Percentiles rank a stretch among this genome's conserved stretches.
Conservation (phyloP, 441 rosid species). For the Pelargonium australe region DNA sequence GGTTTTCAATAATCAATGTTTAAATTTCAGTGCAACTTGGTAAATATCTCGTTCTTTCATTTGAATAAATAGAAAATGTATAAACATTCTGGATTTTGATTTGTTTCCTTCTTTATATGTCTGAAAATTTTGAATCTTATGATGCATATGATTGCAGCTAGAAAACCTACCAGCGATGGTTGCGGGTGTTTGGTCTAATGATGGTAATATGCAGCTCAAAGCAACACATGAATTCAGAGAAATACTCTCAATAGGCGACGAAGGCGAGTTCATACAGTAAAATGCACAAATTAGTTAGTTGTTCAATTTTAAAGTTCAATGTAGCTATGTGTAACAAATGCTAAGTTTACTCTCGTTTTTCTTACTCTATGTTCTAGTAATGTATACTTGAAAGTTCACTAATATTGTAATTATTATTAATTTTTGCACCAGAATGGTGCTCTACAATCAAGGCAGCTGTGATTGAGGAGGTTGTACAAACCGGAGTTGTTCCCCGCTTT, state of each 20-base stretch:
- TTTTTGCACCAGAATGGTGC: background rate
- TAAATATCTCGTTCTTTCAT: too few species aligned
- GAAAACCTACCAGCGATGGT: background rate
- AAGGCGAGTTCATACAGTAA: background rate
- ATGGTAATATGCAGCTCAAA: conserved; percentile 1
- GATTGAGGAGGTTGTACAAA: background rate
- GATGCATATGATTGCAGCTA: background rate
- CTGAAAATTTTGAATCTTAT: background rate
- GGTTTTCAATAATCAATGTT: too few species aligned
- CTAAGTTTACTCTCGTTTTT: too few species aligned
- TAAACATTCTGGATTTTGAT: background rate
- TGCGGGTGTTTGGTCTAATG: conserved; percentile 2
- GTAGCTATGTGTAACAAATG: too few species aligned
- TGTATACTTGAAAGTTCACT: background rate
- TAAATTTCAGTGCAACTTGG: too few species aligned
- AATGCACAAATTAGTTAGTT: too few species aligned
- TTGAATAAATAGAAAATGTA: too few species aligned
- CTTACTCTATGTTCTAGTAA: too few species aligned
- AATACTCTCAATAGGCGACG: background rate
- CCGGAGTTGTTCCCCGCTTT: background rate
- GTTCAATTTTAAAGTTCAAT: too few species aligned
- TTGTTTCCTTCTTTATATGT: background rate
- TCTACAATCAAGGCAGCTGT: background rate
- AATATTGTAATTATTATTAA: background rate
- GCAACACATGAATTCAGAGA: background rate